Evolutionary conservation across 345 rosid species (phyloP), one percentile per base, ranked within the genome.

Genomic region (Aegle marmelos): DNA sequence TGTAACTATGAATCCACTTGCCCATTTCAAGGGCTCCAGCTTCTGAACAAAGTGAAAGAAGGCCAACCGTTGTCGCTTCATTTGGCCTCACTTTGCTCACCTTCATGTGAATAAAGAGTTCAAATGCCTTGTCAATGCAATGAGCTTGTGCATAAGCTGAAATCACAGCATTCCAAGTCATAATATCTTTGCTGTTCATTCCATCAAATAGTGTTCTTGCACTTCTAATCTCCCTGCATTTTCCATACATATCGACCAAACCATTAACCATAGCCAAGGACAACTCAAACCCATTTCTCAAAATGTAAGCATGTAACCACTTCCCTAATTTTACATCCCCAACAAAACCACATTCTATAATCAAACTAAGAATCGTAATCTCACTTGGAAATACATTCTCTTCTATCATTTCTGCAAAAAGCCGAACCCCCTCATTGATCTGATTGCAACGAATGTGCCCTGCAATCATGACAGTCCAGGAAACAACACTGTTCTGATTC

Each of bases 171-270:
- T 72, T 81, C 85, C 88, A 86, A 66, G 75, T 59, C 71, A 45
- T 61, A 71, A 74, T 75, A 78, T 87, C 88, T 84, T 66, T 85
- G 79, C 70, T 79, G 71, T 79, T 72, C 24, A 73, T 13, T 31
- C 83, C 54, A 78, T 85, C 84, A 71, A 87, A 87, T 6, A 86
- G 57, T 14, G 77, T 78, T 80, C 77, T 80, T 17, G 90, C 88
- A 76, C 78, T 77, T 39, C 62, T 50, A 64, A 79, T 41, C n/a
- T 83, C 77, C 4, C 83, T 76, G 37, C 90, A 79, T 79, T 87
- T 89, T 72, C 88, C 91, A 33, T 89, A 89, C 91, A 85, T 85
- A 70, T 87, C 86, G 54, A 87, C 77, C 75, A 89, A 77, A 76
- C 87, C 86, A 64, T 86, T 79, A 22, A 72, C 58, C 61, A 84